Base-by-base conservation (phyloP, 768 basidiomycete genomes). In the Mycena epipterygia region DNA sequence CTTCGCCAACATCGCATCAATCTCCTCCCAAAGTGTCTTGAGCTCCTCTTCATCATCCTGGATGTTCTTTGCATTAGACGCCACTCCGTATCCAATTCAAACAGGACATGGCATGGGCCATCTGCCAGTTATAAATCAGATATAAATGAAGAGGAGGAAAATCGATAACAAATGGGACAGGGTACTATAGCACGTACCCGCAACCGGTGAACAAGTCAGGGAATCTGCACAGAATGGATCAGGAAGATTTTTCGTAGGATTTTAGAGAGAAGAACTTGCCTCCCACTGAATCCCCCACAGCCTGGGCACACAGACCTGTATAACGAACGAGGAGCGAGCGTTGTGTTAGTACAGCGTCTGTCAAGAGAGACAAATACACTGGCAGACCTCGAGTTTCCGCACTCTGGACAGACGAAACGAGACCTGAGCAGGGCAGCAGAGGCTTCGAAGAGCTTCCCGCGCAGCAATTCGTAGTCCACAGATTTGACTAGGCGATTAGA, bases 81-180 rank as follows among this genome's bases (percentile, higher is more conserved):
- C 67, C 1, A 48, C 41, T 33, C 59, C 59, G 33, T 61, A 68
- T 46, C 67, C 67, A 23, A 68, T 68, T 51, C 67, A 68, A 29
- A 68, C 59, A 2, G 67, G 67, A 39, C 59, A 68, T 11, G 67
- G 67, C 67, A 68, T 61, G 17, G 58, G n/a, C 59, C 58, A 61
- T 23, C 67, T 67, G 30, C n/a, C n/a, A n/a, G n/a, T n/a, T n/a
- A 33, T 9, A 41, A 41, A 42, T 25, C 25, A 32, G 53, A 33
- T 32, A 33, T 17, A 11, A 27, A 29, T 21, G 3, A 8, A 8
- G 2, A 33, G 2, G 5, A 46, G n/a, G n/a, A 32, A 30, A 19
- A 32, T 39, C 37, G 49, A 11, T 30, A 53, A 52, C 8, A 2
- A 21, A 21, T 29, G 5, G 29, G 5, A 19, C 21, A 21, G 27